Percentiles rank a stretch among this genome's conserved stretches.
phyloP scores from a whole-genome alignment of 1,284 basidiomycete genomes.

The Malassezia sp. region DNA sequence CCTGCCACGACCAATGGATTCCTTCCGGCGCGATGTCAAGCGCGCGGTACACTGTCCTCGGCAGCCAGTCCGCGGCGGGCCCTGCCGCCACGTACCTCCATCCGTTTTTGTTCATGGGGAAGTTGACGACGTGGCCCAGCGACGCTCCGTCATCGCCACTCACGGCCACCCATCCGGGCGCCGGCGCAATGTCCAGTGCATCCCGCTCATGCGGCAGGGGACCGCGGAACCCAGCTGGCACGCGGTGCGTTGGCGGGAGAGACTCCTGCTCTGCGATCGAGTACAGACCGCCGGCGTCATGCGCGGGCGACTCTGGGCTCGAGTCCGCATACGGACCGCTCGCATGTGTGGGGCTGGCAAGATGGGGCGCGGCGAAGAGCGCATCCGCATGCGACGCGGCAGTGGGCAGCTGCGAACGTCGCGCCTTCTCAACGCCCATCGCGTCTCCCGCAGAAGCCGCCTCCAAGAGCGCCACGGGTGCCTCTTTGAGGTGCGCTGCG shows the following conservation, averaged over 20 bases:
- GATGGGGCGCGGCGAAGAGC: too few relatives aligned
- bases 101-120: constrained; percentile 35
- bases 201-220: constrained; percentile 27
- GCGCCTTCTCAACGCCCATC: too few relatives aligned
- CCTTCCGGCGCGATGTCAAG: constrained; percentile 26
- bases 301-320: too few relatives aligned
- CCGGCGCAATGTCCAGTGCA: constrained; percentile 29
- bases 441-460: too few relatives aligned
- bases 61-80: constrained; percentile 27
- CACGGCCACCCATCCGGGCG: constrained; percentile 20
- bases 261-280: too few relatives aligned
- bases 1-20: constrained; percentile 51
- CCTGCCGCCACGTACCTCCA: constrained; percentile 42
- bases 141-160: constrained; percentile 14
- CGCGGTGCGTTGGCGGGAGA: constrained; percentile 13
- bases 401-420: too few relatives aligned
- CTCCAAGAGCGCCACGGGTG: too few relatives aligned
- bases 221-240: constrained; percentile 31
- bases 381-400: too few relatives aligned
- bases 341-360: too few relatives aligned
- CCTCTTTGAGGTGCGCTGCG: too few relatives aligned
- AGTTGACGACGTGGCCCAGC: constrained; percentile 25
- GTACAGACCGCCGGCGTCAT: too few relatives aligned
- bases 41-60: constrained; percentile 29
- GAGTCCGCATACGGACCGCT: too few relatives aligned